Conservation (phyloP, 352 stramenopile genomes). For the Pythium oligandrum region DNA sequence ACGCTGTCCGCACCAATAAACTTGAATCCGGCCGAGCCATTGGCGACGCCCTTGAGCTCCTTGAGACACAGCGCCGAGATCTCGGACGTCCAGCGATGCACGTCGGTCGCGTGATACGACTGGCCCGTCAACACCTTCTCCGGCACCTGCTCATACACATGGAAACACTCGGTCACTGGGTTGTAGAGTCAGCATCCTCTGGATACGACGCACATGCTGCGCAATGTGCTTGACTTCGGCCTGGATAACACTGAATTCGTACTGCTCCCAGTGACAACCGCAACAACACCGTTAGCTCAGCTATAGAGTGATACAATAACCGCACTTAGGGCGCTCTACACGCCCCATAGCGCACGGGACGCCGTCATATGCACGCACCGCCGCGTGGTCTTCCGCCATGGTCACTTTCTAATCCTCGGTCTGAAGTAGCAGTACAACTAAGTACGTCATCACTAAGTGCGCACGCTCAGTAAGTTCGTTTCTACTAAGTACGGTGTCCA, state of each 20-base stretch:
- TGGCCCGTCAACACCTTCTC: constrained; percentile 60
- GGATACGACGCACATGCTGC: constrained; percentile 43
- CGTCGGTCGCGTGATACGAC: constrained; percentile 76
- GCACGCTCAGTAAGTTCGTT: background rate
- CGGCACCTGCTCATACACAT: constrained; percentile 38
- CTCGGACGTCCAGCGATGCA: constrained; percentile 72
- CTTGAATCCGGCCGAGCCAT: constrained; percentile 85
- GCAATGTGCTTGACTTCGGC: constrained; percentile 85
- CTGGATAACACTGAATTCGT: constrained; percentile 82
- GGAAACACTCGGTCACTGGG: too few relatives aligned
- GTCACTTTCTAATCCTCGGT: constrained; percentile 2
- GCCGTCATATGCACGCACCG: background rate
- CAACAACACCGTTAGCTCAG: background rate
- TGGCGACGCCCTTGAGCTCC: constrained; percentile 77
- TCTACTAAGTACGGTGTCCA: background rate
- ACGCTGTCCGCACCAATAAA: constrained; percentile 57
- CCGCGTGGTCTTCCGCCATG: constrained; percentile 1
- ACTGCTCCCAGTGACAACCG: constrained; percentile 23
- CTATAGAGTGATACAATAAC: too few relatives aligned
- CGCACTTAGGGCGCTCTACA: too few relatives aligned
- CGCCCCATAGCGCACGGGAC: too few relatives aligned
- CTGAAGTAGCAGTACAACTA: constrained; percentile 2
- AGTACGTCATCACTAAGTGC: constrained; percentile 1
- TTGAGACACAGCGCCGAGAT: constrained; percentile 81
- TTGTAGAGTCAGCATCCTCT: too few relatives aligned